Base-by-base conservation (phyloP, 495 filamentous ascomycete species). In the Evansstolkia leycettana region DNA sequence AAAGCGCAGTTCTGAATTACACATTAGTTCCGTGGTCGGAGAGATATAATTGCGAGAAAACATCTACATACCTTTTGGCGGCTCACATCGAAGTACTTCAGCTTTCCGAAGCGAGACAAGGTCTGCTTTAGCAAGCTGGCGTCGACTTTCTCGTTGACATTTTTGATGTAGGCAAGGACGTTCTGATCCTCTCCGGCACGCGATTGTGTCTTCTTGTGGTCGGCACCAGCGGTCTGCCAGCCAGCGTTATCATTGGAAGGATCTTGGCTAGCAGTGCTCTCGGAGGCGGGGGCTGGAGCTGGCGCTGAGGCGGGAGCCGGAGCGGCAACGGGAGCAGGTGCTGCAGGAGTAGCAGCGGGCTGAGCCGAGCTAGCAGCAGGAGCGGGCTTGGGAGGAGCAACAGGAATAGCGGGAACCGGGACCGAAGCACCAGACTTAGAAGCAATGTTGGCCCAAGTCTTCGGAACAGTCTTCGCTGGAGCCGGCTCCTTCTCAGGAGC, bases 381-480 rank as follows among this genome's bases (percentile, higher is more conserved):
- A 43, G 56, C 40, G 19, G 62, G 45, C 17, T 56, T 40, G 12
- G 62, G 48, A 31, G 55, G 32, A 38, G 55, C 35, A 17, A 62
- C 47, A 23, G 62, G 39, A 34, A 62, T 50, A 27, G 44, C 42
- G 29, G 48, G 41, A 17, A 55, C 42, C 20, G 53, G 38, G 23
- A 50, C 41, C 28, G 60, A 17, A 11, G 60, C 59, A 20, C 51
- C 33, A 41, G 51, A 37, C 52, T 62, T 68, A 42, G 68, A 68
- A 8, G 76, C 80, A 40, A 90, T 75, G 60, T 66, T 90, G 18
- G 90, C 90, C 92, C 92, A 96, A 19, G 84, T 94, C 74, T 88
- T 86, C 12, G 83, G 80, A 34, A 62, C 50, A 39, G 60, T 54
- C 33, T 69, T 68, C 9, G 61, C 41, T 28, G 70, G 56, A 31